A percentile compares a stretch with the other conserved stretches of the same genome.
These are phyloP conservation scores for Rhizoclosmatium globosum DNA, from an alignment of 192 early-diverging fungal species.

Conservation along the genomic window DNA sequence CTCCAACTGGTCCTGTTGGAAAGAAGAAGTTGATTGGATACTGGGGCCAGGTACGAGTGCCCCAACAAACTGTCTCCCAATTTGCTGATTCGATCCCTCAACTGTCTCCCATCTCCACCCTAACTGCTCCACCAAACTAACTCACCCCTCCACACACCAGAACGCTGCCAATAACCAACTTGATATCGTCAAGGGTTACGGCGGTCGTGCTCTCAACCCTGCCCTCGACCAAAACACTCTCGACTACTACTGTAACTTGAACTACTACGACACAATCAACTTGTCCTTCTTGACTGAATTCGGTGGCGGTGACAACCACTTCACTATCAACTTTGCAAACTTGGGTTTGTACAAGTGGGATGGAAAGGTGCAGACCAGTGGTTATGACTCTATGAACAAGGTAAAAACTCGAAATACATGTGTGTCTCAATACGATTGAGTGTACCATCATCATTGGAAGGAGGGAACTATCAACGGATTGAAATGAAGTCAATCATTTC, in stretches of 20 bases:
- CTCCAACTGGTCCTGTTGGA: not conserved
- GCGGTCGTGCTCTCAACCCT: not conserved
- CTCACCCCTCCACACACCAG: not conserved
- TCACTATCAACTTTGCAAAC: conserved; percentile 42
- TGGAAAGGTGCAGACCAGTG: conserved; percentile 18
- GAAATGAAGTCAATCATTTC: not conserved
- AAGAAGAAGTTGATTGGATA: not conserved
- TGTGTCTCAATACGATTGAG: too few relatives aligned
- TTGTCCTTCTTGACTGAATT: conserved; percentile 44
- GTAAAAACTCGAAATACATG: too few relatives aligned
- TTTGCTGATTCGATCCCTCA: not conserved
- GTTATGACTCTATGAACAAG: conserved; percentile 25
- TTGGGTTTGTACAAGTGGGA: conserved; percentile 30
- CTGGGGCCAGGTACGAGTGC: not conserved
- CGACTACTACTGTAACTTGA: conserved; percentile 2
- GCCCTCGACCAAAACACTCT: conserved; percentile 1
- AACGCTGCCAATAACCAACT: conserved; percentile 23
- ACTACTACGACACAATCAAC: conserved; percentile 42
- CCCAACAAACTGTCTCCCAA: not conserved
- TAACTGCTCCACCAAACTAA: not conserved
- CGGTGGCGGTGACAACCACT: conserved; percentile 42
- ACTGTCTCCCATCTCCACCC: not conserved
- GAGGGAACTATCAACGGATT: too few relatives aligned
- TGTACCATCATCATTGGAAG: too few relatives aligned
- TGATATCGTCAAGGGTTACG: conserved; percentile 4